Percentiles rank a stretch among this genome's conserved stretches.
Evolutionary conservation across 495 filamentous ascomycete genomes (phyloP).

Genomic region (Aspergillus steynii): DNA sequence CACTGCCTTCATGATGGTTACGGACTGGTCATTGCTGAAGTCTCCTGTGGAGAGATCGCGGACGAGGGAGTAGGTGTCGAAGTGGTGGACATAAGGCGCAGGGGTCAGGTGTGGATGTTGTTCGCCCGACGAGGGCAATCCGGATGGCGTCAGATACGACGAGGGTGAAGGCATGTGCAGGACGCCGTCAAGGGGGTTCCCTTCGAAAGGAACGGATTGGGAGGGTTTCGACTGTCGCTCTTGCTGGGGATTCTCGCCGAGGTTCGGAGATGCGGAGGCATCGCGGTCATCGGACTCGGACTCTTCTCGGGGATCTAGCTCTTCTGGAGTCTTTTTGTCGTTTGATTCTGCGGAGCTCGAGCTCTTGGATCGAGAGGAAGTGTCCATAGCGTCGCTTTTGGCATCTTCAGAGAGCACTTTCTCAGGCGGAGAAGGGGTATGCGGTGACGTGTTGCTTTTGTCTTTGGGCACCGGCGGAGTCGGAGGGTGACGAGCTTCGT

Average conservation of each 20-base stretch:
- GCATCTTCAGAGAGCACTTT: slow-evolving; percentile 8
- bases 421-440: slow-evolving; percentile 19
- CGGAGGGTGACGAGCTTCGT: slow-evolving; percentile 21
- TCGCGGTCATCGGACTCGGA: slow-evolving; percentile 18
- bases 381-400: neutral
- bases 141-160: slow-evolving; percentile 32
- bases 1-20: slow-evolving; percentile 86
- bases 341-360: slow-evolving; percentile 14
- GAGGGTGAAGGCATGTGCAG: slow-evolving; percentile 58
- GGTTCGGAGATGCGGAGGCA: slow-evolving; percentile 19
- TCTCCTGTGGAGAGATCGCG: slow-evolving; percentile 68
- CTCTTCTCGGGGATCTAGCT: slow-evolving; percentile 26
- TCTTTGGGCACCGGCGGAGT: slow-evolving; percentile 23
- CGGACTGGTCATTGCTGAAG: slow-evolving; percentile 68
- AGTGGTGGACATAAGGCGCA: slow-evolving; percentile 88
- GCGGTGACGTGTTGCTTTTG: slow-evolving; percentile 12
- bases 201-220: slow-evolving; percentile 20
- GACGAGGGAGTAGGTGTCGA: slow-evolving; percentile 89
- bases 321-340: slow-evolving; percentile 16
- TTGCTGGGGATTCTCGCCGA: slow-evolving; percentile 27
- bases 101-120: slow-evolving; percentile 68
- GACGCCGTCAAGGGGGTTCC: slow-evolving; percentile 64
- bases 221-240: slow-evolving; percentile 24
- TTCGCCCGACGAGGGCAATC: slow-evolving; percentile 33
- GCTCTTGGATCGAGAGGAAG: neutral